A percentile compares a stretch with the other conserved stretches of the same genome.
Evolutionary conservation across 129 eudicot species (phyloP).

Genomic region (Dittrichia graveolens): DNA sequence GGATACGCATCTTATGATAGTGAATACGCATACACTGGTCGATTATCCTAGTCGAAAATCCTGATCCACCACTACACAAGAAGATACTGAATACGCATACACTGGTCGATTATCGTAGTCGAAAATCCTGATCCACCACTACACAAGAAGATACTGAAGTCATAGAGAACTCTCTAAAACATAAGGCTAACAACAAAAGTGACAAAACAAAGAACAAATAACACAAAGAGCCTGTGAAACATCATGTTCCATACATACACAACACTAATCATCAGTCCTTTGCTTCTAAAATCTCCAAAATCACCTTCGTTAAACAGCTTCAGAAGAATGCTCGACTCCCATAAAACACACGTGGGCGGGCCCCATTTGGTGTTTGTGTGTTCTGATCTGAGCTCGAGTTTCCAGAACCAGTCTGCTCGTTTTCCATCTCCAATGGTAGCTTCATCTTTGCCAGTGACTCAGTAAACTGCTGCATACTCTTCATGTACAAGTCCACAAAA

Average conservation of each 20-base stretch:
- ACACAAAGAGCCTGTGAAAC: conserved; percentile 28
- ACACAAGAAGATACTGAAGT: not conserved
- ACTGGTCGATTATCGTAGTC: not conserved
- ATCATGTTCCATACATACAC: conserved; percentile 31
- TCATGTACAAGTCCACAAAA: conserved; percentile 94
- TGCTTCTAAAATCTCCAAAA: conserved; percentile 15
- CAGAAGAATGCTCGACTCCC: conserved; percentile 99
- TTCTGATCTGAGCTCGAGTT: conserved; percentile 77
- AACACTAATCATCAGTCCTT: conserved; percentile 17
- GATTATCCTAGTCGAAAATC: not conserved
- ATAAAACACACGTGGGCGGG: conserved; percentile 89
- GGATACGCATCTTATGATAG: conserved; percentile 3
- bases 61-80: conserved; percentile 1
- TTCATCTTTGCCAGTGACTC: conserved; percentile 98
- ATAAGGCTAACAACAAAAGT: conserved; percentile 26
- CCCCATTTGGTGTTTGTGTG: conserved; percentile 51
- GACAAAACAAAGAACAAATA: conserved; percentile 18
- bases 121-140: conserved; percentile 2
- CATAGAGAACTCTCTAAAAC: conserved; percentile 18
- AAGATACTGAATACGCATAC: not conserved
- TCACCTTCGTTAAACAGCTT: conserved; percentile 28
- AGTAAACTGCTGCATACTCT: conserved; percentile 98
- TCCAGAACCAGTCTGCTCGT: conserved; percentile 71
- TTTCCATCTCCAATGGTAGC: conserved; percentile 80
- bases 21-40: not conserved